Conservation (phyloP, 148 eudicot genomes). For the Rhododendron molle region DNA sequence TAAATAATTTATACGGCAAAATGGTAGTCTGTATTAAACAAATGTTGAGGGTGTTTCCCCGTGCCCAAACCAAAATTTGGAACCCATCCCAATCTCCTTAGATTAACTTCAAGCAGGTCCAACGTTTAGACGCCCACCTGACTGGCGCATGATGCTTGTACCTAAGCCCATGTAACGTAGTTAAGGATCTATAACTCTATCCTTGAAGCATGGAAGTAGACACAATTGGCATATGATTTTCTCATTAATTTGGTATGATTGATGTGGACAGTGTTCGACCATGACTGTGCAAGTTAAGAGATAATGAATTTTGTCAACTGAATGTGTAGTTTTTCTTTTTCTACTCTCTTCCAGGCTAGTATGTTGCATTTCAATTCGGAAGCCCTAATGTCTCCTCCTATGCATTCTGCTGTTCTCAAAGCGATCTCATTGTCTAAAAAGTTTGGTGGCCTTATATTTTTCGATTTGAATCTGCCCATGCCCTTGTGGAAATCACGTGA, state of each 20-base stretch:
- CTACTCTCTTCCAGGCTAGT: constrained; percentile 59
- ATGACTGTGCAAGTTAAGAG: not conserved
- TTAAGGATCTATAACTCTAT: not conserved
- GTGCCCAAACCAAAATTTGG: not conserved
- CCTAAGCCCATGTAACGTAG: not conserved
- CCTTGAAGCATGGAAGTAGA: not conserved
- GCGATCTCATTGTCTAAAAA: constrained; percentile 74
- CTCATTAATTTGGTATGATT: not conserved
- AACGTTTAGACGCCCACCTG: not conserved
- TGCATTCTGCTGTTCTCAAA: constrained; percentile 61
- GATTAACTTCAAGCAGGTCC: not conserved
- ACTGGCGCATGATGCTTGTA: not conserved
- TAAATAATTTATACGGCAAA: not conserved
- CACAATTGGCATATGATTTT: not conserved
- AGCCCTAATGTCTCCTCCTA: constrained; percentile 55
- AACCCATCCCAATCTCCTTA: not conserved
- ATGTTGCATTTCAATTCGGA: constrained; percentile 88
- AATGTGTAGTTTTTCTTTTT: constrained; percentile 3
- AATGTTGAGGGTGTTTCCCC: not conserved
- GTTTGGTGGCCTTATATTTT: constrained; percentile 74
- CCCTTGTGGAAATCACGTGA: constrained; percentile 87
- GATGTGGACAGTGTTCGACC: not conserved
- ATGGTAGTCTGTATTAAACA: not conserved
- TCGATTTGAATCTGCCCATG: constrained; percentile 75
- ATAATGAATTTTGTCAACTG: not conserved